Conservation (phyloP, 2,329 filamentous ascomycete species). For the Clonostachys byssicola region DNA sequence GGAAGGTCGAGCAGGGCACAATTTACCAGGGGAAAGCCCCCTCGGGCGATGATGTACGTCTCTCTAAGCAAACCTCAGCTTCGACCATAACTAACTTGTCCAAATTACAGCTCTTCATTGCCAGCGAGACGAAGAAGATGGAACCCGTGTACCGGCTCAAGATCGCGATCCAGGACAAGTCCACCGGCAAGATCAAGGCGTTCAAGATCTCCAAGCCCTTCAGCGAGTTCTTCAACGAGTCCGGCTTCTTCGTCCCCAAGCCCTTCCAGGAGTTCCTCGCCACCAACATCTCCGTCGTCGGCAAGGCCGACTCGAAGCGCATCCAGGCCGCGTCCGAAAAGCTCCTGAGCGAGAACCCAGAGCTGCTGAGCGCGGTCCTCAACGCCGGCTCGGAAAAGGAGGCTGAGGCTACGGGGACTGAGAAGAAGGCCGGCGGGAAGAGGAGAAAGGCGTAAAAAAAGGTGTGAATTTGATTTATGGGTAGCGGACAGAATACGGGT, state of each 20-base stretch:
- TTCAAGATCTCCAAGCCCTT: slow-evolving; percentile 62
- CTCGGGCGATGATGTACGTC: slow-evolving; percentile 60
- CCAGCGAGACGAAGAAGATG: slow-evolving; percentile 72
- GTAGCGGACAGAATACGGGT: no score
- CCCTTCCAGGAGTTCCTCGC: slow-evolving; percentile 80
- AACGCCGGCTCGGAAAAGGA: slow-evolving; percentile 23
- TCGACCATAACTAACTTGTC: not conserved
- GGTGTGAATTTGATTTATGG: not conserved
- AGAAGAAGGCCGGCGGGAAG: slow-evolving; percentile 37
- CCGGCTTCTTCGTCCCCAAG: slow-evolving; percentile 66
- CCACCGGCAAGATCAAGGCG: slow-evolving; percentile 21
- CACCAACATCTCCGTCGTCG: slow-evolving; percentile 61
- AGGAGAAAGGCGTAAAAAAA: slow-evolving; percentile 35
- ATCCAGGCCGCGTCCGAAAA: slow-evolving; percentile 30
- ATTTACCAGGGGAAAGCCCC: slow-evolving; percentile 72
- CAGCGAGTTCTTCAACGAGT: slow-evolving; percentile 70
- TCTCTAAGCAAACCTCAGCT: not conserved
- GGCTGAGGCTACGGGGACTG: slow-evolving; percentile 21
- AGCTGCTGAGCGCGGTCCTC: slow-evolving; percentile 44
- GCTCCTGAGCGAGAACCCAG: slow-evolving; percentile 32
- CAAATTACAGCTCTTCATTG: slow-evolving; percentile 61
- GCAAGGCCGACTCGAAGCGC: slow-evolving; percentile 59
- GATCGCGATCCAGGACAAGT: slow-evolving; percentile 43
- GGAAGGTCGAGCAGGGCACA: slow-evolving; percentile 73
- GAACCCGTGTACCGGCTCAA: slow-evolving; percentile 74